Evolutionary conservation across 306 rosid species (phyloP).

Genomic region (Prunus armeniaca): DNA sequence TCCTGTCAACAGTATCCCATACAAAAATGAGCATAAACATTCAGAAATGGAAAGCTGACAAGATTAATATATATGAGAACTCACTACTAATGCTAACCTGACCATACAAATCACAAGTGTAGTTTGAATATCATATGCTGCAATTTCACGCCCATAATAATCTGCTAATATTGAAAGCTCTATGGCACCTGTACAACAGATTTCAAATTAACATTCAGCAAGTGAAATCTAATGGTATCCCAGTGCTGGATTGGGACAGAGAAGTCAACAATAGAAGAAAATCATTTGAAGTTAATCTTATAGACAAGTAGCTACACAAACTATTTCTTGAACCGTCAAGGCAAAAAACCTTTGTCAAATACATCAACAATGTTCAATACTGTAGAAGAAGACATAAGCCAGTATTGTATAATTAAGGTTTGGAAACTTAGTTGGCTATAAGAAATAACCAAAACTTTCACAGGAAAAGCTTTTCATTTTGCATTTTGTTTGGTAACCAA

Average conservation of each 20-base stretch:
- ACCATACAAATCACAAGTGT: slow-evolving; percentile 86
- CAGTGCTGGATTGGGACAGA: background rate
- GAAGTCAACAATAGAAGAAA: background rate
- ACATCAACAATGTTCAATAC: background rate
- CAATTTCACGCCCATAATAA: slow-evolving; percentile 85
- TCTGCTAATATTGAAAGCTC: slow-evolving; percentile 92
- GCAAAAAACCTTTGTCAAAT: background rate
- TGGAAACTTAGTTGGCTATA: background rate
- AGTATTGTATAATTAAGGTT: background rate
- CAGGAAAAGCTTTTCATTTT: background rate
- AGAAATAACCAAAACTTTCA: background rate
- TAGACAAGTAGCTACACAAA: background rate
- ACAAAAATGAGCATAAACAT: slow-evolving; percentile 10
- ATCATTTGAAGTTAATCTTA: background rate
- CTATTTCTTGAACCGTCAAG: background rate
- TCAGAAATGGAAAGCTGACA: slow-evolving; percentile 28
- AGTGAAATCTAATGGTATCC: slow-evolving; percentile 1
- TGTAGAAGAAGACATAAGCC: background rate
- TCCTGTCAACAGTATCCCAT: slow-evolving; percentile 52
- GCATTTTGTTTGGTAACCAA: background rate
- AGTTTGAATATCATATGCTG: slow-evolving; percentile 94
- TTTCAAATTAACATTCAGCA: slow-evolving; percentile 25
- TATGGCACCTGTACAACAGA: slow-evolving; percentile 69
- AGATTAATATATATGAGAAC: slow-evolving; percentile 16
- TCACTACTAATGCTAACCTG: slow-evolving; percentile 57